These are phyloP conservation scores for Nematocida parisii DNA, from an alignment of 371 early-diverging fungal species.

Conservation along the genomic window DNA sequence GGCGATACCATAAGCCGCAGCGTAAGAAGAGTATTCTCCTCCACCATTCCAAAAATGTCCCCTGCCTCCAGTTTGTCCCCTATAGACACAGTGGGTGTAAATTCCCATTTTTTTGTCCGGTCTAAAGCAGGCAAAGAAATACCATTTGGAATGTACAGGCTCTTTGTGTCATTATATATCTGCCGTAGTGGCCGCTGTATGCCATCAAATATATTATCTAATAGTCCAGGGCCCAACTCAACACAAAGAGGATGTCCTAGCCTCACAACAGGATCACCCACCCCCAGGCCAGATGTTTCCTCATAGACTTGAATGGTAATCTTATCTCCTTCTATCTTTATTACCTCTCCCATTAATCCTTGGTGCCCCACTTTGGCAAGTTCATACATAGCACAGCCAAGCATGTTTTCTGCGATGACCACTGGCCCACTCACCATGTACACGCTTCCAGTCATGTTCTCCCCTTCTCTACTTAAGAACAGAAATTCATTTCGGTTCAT, in stretches of 20 bases:
- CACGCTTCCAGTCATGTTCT: constrained; percentile 70
- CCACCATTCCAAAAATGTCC: constrained; percentile 89
- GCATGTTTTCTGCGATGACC: constrained; percentile 95
- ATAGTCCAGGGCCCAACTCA: constrained; percentile 96
- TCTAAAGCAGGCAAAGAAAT: constrained; percentile 91
- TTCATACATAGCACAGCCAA: constrained; percentile 97
- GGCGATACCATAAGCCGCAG: constrained; percentile 82
- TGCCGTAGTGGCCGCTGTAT: constrained; percentile 97
- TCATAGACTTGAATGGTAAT: constrained; percentile 99
- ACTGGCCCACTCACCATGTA: constrained; percentile 98
- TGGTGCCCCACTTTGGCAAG: constrained; percentile 96
- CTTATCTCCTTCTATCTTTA: constrained; percentile 95
- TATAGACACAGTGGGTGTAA: constrained; percentile 80
- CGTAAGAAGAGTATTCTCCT: constrained; percentile 88
- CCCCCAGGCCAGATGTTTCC: constrained; percentile 91
- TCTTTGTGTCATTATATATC: constrained; percentile 83
- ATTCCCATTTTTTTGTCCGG: constrained; percentile 84
- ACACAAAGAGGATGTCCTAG: constrained; percentile 96
- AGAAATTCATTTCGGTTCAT: constrained; percentile 44
- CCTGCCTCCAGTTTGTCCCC: constrained; percentile 94
- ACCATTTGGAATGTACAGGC: constrained; percentile 98
- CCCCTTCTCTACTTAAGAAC: constrained; percentile 36
- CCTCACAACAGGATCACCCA: constrained; percentile 93
- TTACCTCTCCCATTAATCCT: constrained; percentile 97
- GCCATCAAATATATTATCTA: constrained; percentile 97